A percentile compares a stretch with the other conserved stretches of the same genome.
phyloP scores from a whole-genome alignment of 2,329 filamentous ascomycete species.

The Neonectria sp. region DNA sequence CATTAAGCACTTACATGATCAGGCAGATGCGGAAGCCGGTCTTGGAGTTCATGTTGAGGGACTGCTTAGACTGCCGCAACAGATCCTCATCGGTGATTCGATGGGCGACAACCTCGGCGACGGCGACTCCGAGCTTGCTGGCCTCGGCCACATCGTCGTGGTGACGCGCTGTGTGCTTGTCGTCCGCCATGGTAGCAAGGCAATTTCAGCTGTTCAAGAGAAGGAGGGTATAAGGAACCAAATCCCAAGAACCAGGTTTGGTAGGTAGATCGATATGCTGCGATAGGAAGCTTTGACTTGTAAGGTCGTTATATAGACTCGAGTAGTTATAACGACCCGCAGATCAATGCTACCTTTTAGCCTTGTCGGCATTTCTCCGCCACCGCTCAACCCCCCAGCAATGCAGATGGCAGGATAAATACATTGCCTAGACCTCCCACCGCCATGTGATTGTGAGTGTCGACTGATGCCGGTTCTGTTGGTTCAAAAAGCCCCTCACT shows the following conservation, averaged over 20 bases:
- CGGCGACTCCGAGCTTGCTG: slow-evolving; percentile 37
- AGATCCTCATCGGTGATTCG: slow-evolving; percentile 42
- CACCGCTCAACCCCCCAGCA: not conserved
- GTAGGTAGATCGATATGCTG: not conserved
- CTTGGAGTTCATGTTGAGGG: slow-evolving; percentile 35
- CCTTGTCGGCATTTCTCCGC: slow-evolving; percentile 16
- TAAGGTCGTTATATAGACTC: slow-evolving; percentile 19
- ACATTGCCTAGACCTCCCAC: not conserved
- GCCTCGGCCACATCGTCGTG: slow-evolving; percentile 40
- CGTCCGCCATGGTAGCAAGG: slow-evolving; percentile 8
- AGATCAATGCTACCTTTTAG: slow-evolving; percentile 6
- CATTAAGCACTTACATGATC: slow-evolving; percentile 25
- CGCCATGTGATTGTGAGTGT: slow-evolving; percentile 5
- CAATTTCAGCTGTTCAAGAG: not conserved
- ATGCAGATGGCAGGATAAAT: slow-evolving; percentile 26
- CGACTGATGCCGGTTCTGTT: slow-evolving; percentile 9
- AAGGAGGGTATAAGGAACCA: not conserved
- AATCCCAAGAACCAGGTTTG: not conserved
- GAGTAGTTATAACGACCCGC: not conserved
- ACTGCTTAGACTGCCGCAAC: slow-evolving; percentile 36
- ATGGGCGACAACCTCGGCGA: slow-evolving; percentile 40
- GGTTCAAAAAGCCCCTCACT: slow-evolving; percentile 8
- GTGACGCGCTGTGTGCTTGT: slow-evolving; percentile 24
- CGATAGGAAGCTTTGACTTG: not conserved
- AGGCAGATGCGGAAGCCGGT: slow-evolving; percentile 39